Evolutionary conservation across 2,329 filamentous ascomycete species (phyloP), one percentile per base, ranked within the genome.

Genomic region (Penicillium sp.): DNA sequence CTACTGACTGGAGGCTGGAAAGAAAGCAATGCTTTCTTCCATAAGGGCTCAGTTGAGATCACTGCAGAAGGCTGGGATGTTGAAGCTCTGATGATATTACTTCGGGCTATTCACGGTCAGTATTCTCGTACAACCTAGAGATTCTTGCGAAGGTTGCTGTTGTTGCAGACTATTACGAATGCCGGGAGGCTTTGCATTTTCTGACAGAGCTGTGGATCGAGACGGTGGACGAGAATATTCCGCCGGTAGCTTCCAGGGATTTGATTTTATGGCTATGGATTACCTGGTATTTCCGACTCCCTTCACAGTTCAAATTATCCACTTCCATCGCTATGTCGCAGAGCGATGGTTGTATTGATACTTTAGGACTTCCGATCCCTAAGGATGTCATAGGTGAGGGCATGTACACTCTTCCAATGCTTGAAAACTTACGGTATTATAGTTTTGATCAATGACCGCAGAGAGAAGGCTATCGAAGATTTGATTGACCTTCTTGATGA

Each of bases 91-190:
- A 14, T 59, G 13, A 61, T 66, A 25, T 6, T 69, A 4, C 55
- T 68, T 6, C 48, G 26, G 3, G 42, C 56, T 13, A 55, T 68
- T 6, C 62, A 68, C 46, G 45, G 62, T 11, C 53, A 63, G 40
- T 28, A 55, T 14, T 19, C 57, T 25, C 13, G n/a, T n/a, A n/a
- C n/a, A 51, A 54, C 8, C 22, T 65, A 7, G 69, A 73, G 35
- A 61, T 69, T 55, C 63, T 70, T 33, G 70, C 68, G 1, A 66
- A 71, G 54, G n/a, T 72, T 22, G 63, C 65, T 54, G 58, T 66
- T 28, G 6, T 72, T 22, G 51, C 65, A 7, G 65, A 71, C 55
- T 72, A 72, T 52, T 72, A 70, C 48, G 51, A 67, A 10, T 72
- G 70, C 63, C 63, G 60, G 22, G 56, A 64, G 5, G 45, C 49